Evolutionary conservation across 305 asterid genomes (phyloP), one percentile per base, ranked within the genome.

Genomic region (Nicotiana rustica): DNA sequence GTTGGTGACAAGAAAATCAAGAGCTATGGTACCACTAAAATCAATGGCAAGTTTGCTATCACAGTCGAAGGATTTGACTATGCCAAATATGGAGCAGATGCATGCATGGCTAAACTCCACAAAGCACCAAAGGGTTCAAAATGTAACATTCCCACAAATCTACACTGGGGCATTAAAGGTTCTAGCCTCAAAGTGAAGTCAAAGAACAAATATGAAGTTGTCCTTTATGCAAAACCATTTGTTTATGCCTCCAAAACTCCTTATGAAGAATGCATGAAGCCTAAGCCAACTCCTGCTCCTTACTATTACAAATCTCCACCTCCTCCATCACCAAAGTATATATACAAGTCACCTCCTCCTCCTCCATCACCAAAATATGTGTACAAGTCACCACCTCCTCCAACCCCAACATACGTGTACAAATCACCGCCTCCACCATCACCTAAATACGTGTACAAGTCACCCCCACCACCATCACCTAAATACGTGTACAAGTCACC

Each of bases 1-100:
- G 83, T 8, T 9, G 83, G 83, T 69, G 60, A 79, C 65, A 69
- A 79, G 68, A 8, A 69, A 70, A 29, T 84, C 21, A 52, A 36
- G 80, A 67, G 67, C 41, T 69, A 68, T 47, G 83, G 83, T 35
- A 68, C 64, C 33, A 83, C 86, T 25, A 83, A 83, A 49, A 83
- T 66, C 62, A 83, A 83, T 68, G 86, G 86, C 29, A 84, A 84
- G 6, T 80, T 41, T 81, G 61, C 77, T 13, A 52, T 80, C 19
- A 71, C 67, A 10, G 64, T 84, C 55, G 78, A 82, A 61, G 84
- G 86, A 19, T 84, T 84, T 71, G 84, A 80, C 6, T 84, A 84
- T 64, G 82, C 84, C 25, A 84, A 84, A 52, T 84, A 80, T 80
- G 86, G 86, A 71, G 86, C 86, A 60, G 57, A 73, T 38, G 86